Percentiles rank a stretch among this genome's conserved stretches.
Conservation (phyloP, 257 asterid genomes). For the Euphrasia confusa region DNA sequence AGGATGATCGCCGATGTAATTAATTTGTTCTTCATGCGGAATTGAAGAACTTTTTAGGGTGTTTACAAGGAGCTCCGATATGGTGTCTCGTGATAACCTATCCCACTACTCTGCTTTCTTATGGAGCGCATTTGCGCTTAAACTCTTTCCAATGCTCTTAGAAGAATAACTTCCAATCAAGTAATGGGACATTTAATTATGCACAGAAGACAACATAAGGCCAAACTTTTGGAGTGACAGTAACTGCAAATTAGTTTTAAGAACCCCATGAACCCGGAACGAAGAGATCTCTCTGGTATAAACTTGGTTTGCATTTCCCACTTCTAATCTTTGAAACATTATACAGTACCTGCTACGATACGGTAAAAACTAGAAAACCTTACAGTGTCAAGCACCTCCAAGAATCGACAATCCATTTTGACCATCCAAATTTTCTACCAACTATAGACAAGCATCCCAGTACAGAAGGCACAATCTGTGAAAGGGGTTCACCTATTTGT, state of each 20-base stretch:
- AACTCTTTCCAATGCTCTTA: constrained; percentile 70
- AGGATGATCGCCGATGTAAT: too few species aligned
- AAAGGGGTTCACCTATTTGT: constrained; percentile 76
- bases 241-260: constrained; percentile 88
- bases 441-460: constrained; percentile 72
- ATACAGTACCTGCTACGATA: constrained; percentile 63
- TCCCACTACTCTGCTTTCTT: constrained; percentile 38
- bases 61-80: too few species aligned
- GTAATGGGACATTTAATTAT: too few species aligned
- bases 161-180: constrained; percentile 69
- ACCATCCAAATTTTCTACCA: constrained; percentile 94
- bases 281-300: constrained; percentile 47
- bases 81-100: constrained; percentile 35
- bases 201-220: constrained; percentile 67
- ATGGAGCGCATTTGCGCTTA: constrained; percentile 53
- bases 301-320: constrained; percentile 35
- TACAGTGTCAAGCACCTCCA: constrained; percentile 97
- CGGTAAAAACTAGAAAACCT: constrained; percentile 78
- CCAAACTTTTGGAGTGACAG: constrained; percentile 93
- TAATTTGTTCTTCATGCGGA: too few species aligned
- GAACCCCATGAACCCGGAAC: constrained; percentile 91
- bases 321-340: constrained; percentile 78
- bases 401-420: constrained; percentile 88
- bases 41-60: too few species aligned
- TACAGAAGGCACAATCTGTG: constrained; percentile 76